Evolutionary conservation across 106 monocot species (phyloP).

Genomic region (Dioscorea alata): DNA sequence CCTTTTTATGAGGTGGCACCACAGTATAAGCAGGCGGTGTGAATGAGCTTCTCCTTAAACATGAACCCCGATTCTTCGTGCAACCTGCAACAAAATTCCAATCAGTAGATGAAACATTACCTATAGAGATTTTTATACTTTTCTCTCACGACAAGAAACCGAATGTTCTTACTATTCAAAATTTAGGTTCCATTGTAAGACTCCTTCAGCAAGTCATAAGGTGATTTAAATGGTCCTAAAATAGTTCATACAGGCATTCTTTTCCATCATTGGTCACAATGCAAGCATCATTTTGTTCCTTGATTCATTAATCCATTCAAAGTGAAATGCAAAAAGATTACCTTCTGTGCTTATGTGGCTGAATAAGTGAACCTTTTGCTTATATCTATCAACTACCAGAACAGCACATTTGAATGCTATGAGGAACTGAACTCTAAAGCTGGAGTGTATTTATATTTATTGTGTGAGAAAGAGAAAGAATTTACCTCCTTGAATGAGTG

Average conservation of each 20-base stretch:
- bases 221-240: background rate
- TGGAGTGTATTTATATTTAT: no score
- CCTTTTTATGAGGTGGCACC: background rate
- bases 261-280: background rate
- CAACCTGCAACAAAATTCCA: constrained; percentile 33
- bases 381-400: background rate
- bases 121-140: background rate
- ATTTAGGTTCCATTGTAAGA: background rate
- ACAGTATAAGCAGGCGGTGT: no score
- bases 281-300: no score
- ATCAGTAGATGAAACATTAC: background rate
- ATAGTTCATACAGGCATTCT: background rate
- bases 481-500: constrained; percentile 83
- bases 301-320: no score
- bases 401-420: background rate
- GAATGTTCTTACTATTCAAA: background rate
- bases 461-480: background rate
- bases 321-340: background rate
- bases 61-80: constrained; percentile 45
- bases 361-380: background rate
- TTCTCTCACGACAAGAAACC: background rate
- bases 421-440: no score
- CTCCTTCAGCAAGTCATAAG: background rate
- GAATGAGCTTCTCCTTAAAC: constrained; percentile 13
- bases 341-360: background rate